Evolutionary conservation across 305 asterid species (phyloP).

Genomic region (Ruellia speciosa): DNA sequence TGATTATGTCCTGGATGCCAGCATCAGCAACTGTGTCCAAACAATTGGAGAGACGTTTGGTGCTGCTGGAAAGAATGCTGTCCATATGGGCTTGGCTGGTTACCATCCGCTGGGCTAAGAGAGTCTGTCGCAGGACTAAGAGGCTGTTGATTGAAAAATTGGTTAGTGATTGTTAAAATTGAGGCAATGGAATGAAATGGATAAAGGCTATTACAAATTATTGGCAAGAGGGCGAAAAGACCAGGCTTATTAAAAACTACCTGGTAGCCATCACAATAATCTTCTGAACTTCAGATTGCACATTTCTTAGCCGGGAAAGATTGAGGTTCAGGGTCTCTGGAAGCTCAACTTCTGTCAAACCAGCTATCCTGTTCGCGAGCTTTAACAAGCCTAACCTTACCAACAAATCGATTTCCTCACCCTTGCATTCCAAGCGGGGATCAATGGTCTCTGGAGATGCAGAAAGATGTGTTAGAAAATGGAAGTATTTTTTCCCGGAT

Average conservation of each 20-base stretch:
- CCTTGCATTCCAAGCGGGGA: conserved; percentile 61
- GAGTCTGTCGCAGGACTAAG: conserved; percentile 71
- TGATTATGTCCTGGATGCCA: conserved; percentile 59
- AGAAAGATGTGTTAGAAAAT: not conserved
- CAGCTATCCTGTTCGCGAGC: conserved; percentile 55
- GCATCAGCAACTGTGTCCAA: conserved; percentile 53
- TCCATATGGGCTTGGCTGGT: conserved; percentile 51
- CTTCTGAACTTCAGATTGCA: conserved; percentile 82
- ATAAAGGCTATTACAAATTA: not conserved
- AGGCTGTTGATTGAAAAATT: conserved; percentile 42
- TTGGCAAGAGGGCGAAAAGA: not conserved
- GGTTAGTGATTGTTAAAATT: not conserved
- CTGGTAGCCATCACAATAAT: conserved; percentile 77
- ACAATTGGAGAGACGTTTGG: conserved; percentile 47
- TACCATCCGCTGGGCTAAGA: conserved; percentile 46
- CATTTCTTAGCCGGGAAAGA: conserved; percentile 50
- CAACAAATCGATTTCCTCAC: conserved; percentile 61
- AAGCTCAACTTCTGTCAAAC: conserved; percentile 58
- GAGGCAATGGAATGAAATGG: not conserved
- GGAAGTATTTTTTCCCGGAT: not conserved
- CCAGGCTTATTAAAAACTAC: conserved; percentile 24
- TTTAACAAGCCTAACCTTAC: conserved; percentile 81
- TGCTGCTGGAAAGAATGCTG: conserved; percentile 35
- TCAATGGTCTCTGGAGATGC: conserved; percentile 35
- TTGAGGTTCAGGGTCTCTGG: conserved; percentile 90